A percentile compares a stretch with the other conserved stretches of the same genome.
phyloP scores from a whole-genome alignment of 495 filamentous ascomycete species.

The Trichoderma orchidacearum region DNA sequence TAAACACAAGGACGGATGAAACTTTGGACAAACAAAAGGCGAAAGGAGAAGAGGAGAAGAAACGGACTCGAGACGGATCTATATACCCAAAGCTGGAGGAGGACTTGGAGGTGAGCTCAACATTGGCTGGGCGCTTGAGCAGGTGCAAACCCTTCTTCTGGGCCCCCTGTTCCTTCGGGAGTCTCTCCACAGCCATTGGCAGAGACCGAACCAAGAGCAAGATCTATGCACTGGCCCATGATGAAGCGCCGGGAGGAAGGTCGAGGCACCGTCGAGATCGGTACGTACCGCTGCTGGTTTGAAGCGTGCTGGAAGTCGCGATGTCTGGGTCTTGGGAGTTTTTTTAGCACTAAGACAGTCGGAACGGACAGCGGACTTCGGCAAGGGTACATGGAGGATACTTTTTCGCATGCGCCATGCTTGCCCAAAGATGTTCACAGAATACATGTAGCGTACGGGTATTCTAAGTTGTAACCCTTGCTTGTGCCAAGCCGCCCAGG shows the following conservation, averaged over 20 bases:
- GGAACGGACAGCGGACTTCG: too few species aligned
- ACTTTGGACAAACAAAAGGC: neutral
- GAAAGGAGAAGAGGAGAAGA: neutral
- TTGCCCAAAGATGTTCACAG: too few species aligned
- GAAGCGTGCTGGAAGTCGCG: neutral
- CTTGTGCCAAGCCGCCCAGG: neutral
- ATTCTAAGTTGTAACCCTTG: too few species aligned
- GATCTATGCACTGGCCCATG: neutral
- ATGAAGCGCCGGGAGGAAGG: neutral
- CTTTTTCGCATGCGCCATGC: too few species aligned
- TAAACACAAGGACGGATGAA: neutral
- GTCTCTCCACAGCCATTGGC: neutral
- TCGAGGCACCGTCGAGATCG: neutral
- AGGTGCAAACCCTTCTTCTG: neutral
- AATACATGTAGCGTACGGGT: too few species aligned
- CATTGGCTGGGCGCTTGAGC: neutral
- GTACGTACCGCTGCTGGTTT: neutral
- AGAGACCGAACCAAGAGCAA: neutral
- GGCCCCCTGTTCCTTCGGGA: neutral
- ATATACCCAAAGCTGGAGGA: neutral
- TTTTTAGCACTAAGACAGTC: too few species aligned
- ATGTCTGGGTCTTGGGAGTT: neutral
- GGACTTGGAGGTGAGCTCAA: neutral
- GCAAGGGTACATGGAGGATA: too few species aligned
- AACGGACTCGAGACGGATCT: neutral